Percentiles rank a stretch among this genome's conserved stretches.
Evolutionary conservation across 805 yeast species (phyloP).

Genomic region (Spathaspora girioi): DNA sequence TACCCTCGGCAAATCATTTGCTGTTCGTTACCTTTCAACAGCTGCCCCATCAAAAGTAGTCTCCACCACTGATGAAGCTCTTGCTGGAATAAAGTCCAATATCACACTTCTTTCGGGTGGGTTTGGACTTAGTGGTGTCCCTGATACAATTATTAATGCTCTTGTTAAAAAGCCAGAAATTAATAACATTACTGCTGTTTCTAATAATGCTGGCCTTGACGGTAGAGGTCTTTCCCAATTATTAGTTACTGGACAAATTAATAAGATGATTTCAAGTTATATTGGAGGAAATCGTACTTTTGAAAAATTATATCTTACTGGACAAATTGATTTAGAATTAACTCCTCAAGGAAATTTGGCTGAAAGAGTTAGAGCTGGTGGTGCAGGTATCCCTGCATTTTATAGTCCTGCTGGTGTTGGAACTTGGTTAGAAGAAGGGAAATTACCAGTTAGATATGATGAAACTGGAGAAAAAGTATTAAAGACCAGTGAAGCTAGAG

Average conservation of each 20-base stretch:
- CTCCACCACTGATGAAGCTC: constrained; percentile 23
- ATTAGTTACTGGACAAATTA: constrained; percentile 39
- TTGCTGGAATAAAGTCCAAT: constrained; percentile 23
- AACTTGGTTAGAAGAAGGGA: constrained; percentile 50
- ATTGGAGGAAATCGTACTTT: constrained; percentile 43
- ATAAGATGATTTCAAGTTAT: constrained; percentile 44
- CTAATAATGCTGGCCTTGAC: constrained; percentile 48
- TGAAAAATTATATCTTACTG: constrained; percentile 37
- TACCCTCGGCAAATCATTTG: not conserved
- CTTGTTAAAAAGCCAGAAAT: constrained; percentile 28
- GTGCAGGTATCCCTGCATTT: constrained; percentile 47
- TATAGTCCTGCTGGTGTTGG: constrained; percentile 49
- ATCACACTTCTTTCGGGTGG: constrained; percentile 45
- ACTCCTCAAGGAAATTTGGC: constrained; percentile 53
- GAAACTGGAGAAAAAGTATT: constrained; percentile 30
- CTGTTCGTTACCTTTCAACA: constrained; percentile 5
- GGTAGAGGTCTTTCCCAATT: constrained; percentile 41
- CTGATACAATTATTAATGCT: constrained; percentile 41
- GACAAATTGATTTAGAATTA: constrained; percentile 43
- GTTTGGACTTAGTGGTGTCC: constrained; percentile 47
- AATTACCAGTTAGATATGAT: constrained; percentile 41
- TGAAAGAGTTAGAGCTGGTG: constrained; percentile 46
- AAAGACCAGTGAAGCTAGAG: constrained; percentile 35
- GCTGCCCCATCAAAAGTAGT: constrained; percentile 13
- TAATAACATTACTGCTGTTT: constrained; percentile 38